Evolutionary conservation across 352 stramenopile genomes (phyloP).

Genomic region (Phytophthora megakarya): DNA sequence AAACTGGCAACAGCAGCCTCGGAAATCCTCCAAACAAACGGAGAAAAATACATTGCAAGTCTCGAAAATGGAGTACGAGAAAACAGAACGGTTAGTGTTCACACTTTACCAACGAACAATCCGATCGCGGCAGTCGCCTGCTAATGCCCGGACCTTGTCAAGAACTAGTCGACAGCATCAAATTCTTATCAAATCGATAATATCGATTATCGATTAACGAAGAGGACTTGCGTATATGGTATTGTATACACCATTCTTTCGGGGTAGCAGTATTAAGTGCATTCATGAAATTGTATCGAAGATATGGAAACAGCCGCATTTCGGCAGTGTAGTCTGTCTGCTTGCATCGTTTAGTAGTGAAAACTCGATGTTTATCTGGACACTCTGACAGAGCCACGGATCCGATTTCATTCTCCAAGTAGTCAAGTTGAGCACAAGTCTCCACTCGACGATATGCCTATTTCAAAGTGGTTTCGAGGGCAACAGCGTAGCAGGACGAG

Average conservation of each 20-base stretch:
- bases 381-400: not conserved
- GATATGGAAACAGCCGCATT: not conserved
- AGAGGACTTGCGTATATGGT: too few species aligned
- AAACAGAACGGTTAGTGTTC: not conserved
- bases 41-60: constrained; percentile 3
- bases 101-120: not conserved
- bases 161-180: too few species aligned
- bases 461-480: not conserved
- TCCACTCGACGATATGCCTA: not conserved
- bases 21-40: constrained; percentile 23
- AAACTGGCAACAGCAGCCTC: constrained; percentile 40
- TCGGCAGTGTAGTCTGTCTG: not conserved
- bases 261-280: too few species aligned
- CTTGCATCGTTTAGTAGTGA: not conserved
- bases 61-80: not conserved
- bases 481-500: not conserved
- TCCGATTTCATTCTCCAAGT: not conserved
- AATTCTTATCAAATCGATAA: too few species aligned
- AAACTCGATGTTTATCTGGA: not conserved
- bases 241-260: not conserved
- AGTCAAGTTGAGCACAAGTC: not conserved
- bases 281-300: not conserved
- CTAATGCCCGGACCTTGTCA: not conserved
- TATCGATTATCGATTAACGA: too few species aligned
- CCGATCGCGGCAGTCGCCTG: constrained; percentile 12